Base-by-base conservation (phyloP, 2,329 filamentous ascomycete species). In the Colletotrichum sansevieriae region DNA sequence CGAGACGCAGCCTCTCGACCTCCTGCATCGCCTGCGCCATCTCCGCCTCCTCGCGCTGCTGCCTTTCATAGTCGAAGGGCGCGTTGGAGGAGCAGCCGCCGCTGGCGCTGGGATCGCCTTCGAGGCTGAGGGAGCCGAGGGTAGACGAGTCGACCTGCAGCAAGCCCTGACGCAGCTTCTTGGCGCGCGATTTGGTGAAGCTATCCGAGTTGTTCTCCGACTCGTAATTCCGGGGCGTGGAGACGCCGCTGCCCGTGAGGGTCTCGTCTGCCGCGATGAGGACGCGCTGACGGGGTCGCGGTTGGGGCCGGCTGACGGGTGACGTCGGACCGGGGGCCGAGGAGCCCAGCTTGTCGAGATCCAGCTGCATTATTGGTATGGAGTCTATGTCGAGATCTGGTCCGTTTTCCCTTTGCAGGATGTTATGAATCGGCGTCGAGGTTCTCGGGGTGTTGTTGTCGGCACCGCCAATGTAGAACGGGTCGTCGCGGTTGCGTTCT, bases 281-380 rank as follows among this genome's bases (percentile, higher is more conserved):
- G 71, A 95, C 87, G 73, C 84, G 88, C 67, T 88, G 88, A 1
- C 85, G 83, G 5, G 84, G 79, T 72, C 84, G 83, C 20, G 82
- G 78, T 41, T 77, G 63, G 56, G 77, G 73, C 64, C 76, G 72
- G 73, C 78, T 75, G 70, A 79, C 73, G 13, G 75, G 65, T 13
- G 76, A 71, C 56, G 68, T 73, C 58, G 76, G 73, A 8, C 52
- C 56, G 63, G 57, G 77, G 62, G 55, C 73, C 66, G 58, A 58
- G 12, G 73, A 74, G 44, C 78, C 79, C 9, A 85, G 77, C 68
- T 86, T 87, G 37, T 91, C 90, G 8, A 98, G 86, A 70, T 97
- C 91, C 54, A 99, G 85, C 76, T 97, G 90, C 90, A 99, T 96
- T 74, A 99, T 95, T 2, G 96, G 96, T 74, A 99, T 99, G 2